phyloP scores from a whole-genome alignment of 257 asterid species.

The Ophiorrhiza pumila region DNA sequence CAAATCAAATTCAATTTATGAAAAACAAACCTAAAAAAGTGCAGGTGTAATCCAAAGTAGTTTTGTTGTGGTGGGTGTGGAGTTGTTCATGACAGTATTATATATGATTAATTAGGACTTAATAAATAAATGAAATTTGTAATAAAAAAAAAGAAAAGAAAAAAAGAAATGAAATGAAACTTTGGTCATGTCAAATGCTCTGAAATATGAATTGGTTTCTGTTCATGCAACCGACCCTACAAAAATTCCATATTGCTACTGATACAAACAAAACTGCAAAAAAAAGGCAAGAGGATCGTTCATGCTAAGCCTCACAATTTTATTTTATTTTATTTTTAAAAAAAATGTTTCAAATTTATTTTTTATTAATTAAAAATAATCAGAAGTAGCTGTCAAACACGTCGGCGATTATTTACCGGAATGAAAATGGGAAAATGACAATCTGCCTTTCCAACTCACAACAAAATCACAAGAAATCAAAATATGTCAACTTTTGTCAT shows the following conservation, averaged over 20 bases:
- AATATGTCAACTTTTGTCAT: conserved; percentile 18
- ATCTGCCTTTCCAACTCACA: conserved; percentile 17
- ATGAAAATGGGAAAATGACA: conserved; percentile 12
- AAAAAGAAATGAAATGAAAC: not conserved
- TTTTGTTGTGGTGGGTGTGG: too few species aligned
- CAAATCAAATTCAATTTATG: too few species aligned
- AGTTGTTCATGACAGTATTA: conserved; percentile 10
- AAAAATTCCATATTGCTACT: not conserved
- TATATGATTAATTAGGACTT: not conserved
- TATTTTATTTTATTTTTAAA: too few species aligned
- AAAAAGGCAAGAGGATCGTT: not conserved
- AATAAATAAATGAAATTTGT: not conserved
- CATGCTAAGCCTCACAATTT: too few species aligned
- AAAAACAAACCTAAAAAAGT: too few species aligned
- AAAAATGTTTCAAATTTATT: not conserved
- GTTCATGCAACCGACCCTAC: conserved; percentile 15
- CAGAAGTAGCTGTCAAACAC: conserved; percentile 12
- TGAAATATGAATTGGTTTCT: too few species aligned
- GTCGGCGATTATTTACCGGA: conserved; percentile 22
- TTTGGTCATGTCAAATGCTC: not conserved
- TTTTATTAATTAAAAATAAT: not conserved
- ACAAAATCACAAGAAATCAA: not conserved
- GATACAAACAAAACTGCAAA: not conserved
- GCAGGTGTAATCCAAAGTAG: too few species aligned
- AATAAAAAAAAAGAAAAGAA: not conserved